These are phyloP conservation scores for Aegilops longissima DNA, from an alignment of 176 grass and related monocot species.

Conservation along the genomic window DNA sequence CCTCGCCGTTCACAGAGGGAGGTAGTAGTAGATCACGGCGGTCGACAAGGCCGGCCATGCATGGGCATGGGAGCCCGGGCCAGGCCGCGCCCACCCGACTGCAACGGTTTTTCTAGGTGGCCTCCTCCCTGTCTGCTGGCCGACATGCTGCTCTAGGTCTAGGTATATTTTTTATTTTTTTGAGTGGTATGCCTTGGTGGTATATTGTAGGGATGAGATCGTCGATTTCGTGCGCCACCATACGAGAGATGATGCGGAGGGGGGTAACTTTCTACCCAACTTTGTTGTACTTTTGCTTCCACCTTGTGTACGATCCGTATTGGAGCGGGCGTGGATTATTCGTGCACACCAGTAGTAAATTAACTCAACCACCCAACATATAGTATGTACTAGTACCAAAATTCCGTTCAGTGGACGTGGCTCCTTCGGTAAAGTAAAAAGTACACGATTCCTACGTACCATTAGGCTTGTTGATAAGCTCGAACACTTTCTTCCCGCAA, in stretches of 20 bases:
- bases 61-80: too few species aligned
- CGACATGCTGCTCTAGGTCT: neutral
- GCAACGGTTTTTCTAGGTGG: too few species aligned
- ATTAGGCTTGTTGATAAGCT: neutral
- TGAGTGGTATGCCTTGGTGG: too few species aligned
- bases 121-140: neutral
- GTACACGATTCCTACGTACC: neutral
- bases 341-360: too few species aligned
- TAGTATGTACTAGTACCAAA: neutral
- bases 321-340: neutral
- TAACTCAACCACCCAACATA: neutral
- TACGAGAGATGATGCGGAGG: neutral
- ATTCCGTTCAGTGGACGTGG: neutral
- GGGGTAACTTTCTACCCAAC: neutral
- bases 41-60: too few species aligned
- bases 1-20: neutral
- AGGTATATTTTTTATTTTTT: too few species aligned
- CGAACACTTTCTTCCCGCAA: neutral
- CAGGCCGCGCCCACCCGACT: too few species aligned
- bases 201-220: neutral
- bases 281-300: neutral
- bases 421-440: neutral
- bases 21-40: too few species aligned
- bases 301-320: neutral
- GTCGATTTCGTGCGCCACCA: neutral